These are phyloP conservation scores for Plantago coronopus DNA, from an alignment of 305 asterid genomes.

Conservation along the genomic window DNA sequence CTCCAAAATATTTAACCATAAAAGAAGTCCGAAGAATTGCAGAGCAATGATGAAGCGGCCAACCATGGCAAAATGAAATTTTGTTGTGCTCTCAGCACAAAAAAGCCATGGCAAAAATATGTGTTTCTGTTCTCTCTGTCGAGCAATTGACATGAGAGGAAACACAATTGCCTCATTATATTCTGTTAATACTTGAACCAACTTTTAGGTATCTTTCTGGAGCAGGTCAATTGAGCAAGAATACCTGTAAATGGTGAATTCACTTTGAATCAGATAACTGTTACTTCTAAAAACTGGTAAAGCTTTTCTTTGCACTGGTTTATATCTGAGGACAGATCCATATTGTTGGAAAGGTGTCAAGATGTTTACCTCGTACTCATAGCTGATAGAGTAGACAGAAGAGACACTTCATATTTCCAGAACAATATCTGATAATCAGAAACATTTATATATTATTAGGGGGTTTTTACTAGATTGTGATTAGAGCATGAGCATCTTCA, in stretches of 20 bases:
- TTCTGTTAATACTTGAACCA: conserved; percentile 11
- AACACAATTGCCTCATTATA: conserved; percentile 23
- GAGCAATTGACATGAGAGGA: conserved; percentile 11
- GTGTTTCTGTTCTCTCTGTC: conserved; percentile 9
- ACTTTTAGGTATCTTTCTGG: conserved; percentile 5
- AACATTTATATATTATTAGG: neutral
- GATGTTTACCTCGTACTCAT: conserved; percentile 18
- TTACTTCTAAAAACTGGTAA: neutral
- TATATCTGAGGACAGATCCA: neutral
- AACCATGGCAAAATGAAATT: conserved; percentile 42
- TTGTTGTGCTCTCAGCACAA: conserved; percentile 17
- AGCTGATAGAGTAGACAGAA: conserved; percentile 18
- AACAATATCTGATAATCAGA: conserved; percentile 59
- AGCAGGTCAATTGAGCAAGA: conserved; percentile 12
- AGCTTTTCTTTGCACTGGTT: neutral
- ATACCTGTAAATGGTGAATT: conserved; percentile 8
- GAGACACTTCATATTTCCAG: conserved; percentile 57
- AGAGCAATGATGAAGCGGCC: conserved; percentile 16
- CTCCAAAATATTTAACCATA: conserved; percentile 9
- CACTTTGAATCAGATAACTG: neutral
- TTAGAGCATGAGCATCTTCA: no score
- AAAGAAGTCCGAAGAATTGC: conserved; percentile 21
- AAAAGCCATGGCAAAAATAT: conserved; percentile 43
- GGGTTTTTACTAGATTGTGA: no score
- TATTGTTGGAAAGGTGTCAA: neutral